A percentile compares a stretch with the other conserved stretches of the same genome.
These are phyloP conservation scores for Clarireedia monteithiana DNA, from an alignment of 2,329 filamentous ascomycete genomes.

Conservation along the genomic window DNA sequence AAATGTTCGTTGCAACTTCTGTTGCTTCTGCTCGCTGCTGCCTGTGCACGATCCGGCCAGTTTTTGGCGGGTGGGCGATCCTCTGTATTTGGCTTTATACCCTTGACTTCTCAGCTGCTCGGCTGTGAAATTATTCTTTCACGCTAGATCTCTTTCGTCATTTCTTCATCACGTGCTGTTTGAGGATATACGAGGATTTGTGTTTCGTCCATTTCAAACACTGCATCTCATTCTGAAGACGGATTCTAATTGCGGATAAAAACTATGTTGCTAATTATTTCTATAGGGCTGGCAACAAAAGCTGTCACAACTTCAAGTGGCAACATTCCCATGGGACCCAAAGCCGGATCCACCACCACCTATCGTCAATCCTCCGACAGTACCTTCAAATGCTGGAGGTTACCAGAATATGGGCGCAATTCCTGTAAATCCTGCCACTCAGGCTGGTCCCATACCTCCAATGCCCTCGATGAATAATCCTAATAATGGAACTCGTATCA, in stretches of 20 bases:
- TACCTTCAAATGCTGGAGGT: slow-evolving; percentile 27
- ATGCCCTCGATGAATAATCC: slow-evolving; percentile 17
- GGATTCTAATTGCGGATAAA: too few species aligned
- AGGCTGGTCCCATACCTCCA: slow-evolving; percentile 7
- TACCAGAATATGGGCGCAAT: slow-evolving; percentile 24
- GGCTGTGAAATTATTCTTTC: slow-evolving; percentile 18
- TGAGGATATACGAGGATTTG: neutral
- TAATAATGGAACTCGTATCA: slow-evolving; percentile 29
- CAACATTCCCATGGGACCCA: slow-evolving; percentile 92
- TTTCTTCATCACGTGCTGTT: slow-evolving; percentile 14
- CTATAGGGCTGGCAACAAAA: slow-evolving; percentile 87
- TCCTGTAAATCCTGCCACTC: slow-evolving; percentile 17
- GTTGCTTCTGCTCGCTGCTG: slow-evolving; percentile 10
- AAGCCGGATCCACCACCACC: slow-evolving; percentile 55
- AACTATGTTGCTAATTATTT: neutral
- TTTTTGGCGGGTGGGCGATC: slow-evolving; percentile 26
- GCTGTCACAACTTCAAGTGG: slow-evolving; percentile 75
- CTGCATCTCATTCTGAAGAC: too few species aligned
- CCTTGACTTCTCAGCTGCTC: slow-evolving; percentile 16
- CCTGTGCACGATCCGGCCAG: slow-evolving; percentile 14
- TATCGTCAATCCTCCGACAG: slow-evolving; percentile 27
- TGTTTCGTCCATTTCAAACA: neutral
- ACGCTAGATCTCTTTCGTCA: slow-evolving; percentile 21
- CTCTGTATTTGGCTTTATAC: slow-evolving; percentile 31
- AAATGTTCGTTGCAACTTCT: neutral